phyloP scores from a whole-genome alignment of 2,329 filamentous ascomycete genomes.

The Ascochyta clinopodiicola region DNA sequence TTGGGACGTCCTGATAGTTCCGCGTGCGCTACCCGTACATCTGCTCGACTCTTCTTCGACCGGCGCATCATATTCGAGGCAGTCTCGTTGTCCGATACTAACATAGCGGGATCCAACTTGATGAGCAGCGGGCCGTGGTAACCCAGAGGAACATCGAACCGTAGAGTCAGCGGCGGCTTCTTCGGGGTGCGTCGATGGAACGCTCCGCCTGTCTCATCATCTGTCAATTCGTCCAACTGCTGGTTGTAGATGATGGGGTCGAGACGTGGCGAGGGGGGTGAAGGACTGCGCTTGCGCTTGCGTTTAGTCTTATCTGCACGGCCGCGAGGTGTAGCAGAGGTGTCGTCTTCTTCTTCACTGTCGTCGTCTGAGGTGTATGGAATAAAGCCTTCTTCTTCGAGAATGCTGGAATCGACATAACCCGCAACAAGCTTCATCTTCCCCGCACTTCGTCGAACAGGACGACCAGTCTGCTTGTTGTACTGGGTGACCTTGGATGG shows the following conservation, averaged over 20 bases:
- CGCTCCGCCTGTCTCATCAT: conserved; percentile 32
- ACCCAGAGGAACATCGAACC: conserved; percentile 55
- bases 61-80: conserved; percentile 24
- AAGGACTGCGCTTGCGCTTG: conserved; percentile 47
- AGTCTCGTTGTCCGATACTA: conserved; percentile 19
- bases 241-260: conserved; percentile 42
- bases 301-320: conserved; percentile 27
- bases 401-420: conserved; percentile 51
- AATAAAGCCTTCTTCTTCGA: conserved; percentile 41
- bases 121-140: conserved; percentile 55
- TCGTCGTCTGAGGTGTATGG: conserved; percentile 33
- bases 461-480: conserved; percentile 52
- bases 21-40: background rate
- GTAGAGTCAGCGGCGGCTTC: conserved; percentile 46
- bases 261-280: conserved; percentile 44
- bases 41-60: conserved; percentile 11
- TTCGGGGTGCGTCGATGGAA: conserved; percentile 25
- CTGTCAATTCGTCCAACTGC: conserved; percentile 35
- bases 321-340: conserved; percentile 20
- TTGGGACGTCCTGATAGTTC: conserved; percentile 1
- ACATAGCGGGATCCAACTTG: conserved; percentile 46
- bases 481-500: conserved; percentile 39
- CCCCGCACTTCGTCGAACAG: conserved; percentile 52
- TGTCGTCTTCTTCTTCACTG: conserved; percentile 39
- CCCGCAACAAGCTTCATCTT: conserved; percentile 42